Evolutionary conservation across 768 basidiomycete species (phyloP), one percentile per base, ranked within the genome.

Genomic region (Basidioascus undulatus): DNA sequence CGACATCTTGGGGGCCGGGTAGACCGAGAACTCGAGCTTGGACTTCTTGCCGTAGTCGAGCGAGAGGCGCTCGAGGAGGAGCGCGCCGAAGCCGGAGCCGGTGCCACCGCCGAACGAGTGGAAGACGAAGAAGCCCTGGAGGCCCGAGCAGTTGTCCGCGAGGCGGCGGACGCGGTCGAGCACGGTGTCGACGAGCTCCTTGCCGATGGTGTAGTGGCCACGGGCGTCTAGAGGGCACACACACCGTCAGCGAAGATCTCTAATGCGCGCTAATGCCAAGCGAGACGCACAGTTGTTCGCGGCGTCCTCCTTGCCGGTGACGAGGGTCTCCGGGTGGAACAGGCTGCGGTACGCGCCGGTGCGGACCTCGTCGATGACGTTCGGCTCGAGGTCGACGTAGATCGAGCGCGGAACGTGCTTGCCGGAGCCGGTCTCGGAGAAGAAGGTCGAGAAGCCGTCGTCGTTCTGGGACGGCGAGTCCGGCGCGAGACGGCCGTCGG

Each of bases 61-160:
- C 23, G 89, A 94, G 51, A 98, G 75, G 44, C 86, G 75, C 64
- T 98, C 92, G 45, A 96, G 72, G 47, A 98, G 69, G 52, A 98
- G 77, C 44, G 92, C 89, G 58, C 92, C 92, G 54, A 98, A 89
- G 56, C 92, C 92, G 46, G 92, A 98, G 55, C 92, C 92, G 57
- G 92, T 96, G 61, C 92, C 92, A 57, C 92, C 92, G 58, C 92
- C 92, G 58, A 98, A 96, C 16, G 92, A 96, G 66, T 96, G 92
- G 74, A 96, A 96, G 56, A 96, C 82, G 57, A 96, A 96, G 74
- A 98, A 98, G 54, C 92, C 92, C 63, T 98, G 92, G 34, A 98
- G 74, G 57, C 92, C 92, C 37, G 74, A 72, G 65, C 89, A 96
- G 65, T 92, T 92, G 63, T 98, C 92, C 39, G 87, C 82, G 47